A percentile compares a stretch with the other conserved stretches of the same genome.
Evolutionary conservation across 805 yeast species (phyloP).

Genomic region (Monosporozyma solicola): DNA sequence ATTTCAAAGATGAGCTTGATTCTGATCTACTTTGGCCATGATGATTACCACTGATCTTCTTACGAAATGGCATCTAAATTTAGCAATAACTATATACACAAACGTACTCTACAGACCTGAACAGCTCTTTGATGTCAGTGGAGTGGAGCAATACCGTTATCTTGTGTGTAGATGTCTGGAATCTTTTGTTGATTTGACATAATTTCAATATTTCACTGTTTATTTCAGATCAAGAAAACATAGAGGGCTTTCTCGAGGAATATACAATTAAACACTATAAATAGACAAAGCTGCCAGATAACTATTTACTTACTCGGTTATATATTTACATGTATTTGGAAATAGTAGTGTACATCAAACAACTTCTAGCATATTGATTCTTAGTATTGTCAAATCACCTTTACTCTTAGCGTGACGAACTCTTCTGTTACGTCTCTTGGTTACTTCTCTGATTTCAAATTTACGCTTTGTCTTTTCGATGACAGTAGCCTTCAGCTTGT

Average conservation of each 20-base stretch:
- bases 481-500: constrained; percentile 64
- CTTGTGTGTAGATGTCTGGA: background rate
- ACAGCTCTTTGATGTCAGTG: too few species aligned
- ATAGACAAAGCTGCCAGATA: background rate
- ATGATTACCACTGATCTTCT: constrained; percentile 17
- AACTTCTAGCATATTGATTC: constrained; percentile 63
- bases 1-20: constrained; percentile 17
- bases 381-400: constrained; percentile 66
- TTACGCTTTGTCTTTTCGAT: constrained; percentile 81
- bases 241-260: background rate
- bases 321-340: background rate
- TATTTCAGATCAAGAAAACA: background rate
- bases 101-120: background rate
- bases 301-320: background rate
- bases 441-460: constrained; percentile 59
- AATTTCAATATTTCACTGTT: background rate
- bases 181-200: background rate
- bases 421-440: constrained; percentile 76
- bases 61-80: constrained; percentile 18
- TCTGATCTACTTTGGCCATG: constrained; percentile 19
- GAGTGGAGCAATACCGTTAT: too few species aligned
- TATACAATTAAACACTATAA: background rate
- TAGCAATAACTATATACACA: background rate
- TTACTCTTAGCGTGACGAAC: constrained; percentile 55
- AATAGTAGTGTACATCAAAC: background rate